Evolutionary conservation across 192 early-diverging fungal species (phyloP), one percentile per base, ranked within the genome.

Genomic region (Chytriomyces sp.): DNA sequence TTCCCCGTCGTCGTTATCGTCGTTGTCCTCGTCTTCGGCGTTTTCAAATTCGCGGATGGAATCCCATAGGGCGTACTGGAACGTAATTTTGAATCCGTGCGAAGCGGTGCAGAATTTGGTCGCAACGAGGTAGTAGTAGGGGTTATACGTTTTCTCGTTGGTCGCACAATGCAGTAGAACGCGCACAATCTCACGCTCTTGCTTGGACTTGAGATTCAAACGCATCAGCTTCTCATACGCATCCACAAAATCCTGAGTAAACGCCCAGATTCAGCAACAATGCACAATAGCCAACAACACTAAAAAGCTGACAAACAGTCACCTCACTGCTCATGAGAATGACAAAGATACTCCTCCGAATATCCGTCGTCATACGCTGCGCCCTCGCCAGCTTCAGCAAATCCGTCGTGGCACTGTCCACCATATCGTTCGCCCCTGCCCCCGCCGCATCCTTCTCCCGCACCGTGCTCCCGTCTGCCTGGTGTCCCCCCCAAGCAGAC

Each of bases 351-450:
- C 88, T 92, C 65, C 92, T 79, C 30, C 96, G 85, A 25, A 98
- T 84, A 72, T 98, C 97, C 5, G 97, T 99, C 84, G 96, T 98
- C 95, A 99, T 98, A 67, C 92, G 91, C 76, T 95, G 93, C 65
- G 88, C 82, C 22, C 86, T 81, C 30, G 97, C 96, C 34, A 96
- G 76, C 52, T 84, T 80, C 49, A 98, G 64, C 54, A 99, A 81
- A 57, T 91, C 82, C 49, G 60, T 41, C 7, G 53, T 60, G 7
- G 30, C 67, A 22, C 64, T 25, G 25, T 41, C 32, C 52, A 30
- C 8, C 44, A 10, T 26, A 7, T 34, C 65, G 3, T 60, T 37
- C 4, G 38, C 59, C 10, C 7, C 62, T 4, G 28, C 0, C 22
- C 41, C 64, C 69, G 26, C 52, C 52, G 38, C 25, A 52, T 40